phyloP scores from a whole-genome alignment of 1,139 yeast genomes.

The Hanseniaspora gamundiae region DNA sequence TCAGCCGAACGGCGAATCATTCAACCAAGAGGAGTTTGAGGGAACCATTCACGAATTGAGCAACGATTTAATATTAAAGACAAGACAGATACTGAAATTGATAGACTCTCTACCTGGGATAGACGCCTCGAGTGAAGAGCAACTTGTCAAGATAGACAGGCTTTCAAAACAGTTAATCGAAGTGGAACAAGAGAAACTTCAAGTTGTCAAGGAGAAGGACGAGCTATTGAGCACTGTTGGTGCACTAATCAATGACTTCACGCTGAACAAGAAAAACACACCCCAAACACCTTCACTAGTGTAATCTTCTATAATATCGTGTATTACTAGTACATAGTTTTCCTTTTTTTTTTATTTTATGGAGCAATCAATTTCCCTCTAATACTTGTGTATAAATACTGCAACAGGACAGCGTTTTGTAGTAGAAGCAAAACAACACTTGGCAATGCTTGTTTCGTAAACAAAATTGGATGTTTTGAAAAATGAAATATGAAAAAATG shows the following conservation, averaged over 20 bases:
- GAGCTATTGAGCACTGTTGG: constrained; percentile 54
- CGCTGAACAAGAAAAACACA: not conserved
- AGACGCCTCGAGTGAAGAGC: constrained; percentile 70
- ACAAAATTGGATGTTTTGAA: constrained; percentile 41
- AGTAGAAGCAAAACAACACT: constrained; percentile 36
- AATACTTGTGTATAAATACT: not conserved
- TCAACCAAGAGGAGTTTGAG: constrained; percentile 33
- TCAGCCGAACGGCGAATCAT: constrained; percentile 29
- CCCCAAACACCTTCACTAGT: not conserved
- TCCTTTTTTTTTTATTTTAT: not conserved
- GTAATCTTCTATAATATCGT: not conserved
- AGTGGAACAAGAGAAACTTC: constrained; percentile 48
- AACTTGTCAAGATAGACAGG: constrained; percentile 49
- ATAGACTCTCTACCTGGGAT: constrained; percentile 90
- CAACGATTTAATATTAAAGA: constrained; percentile 70
- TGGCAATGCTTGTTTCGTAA: constrained; percentile 41
- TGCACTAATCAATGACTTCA: constrained; percentile 38
- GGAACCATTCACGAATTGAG: constrained; percentile 62
- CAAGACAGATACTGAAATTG: constrained; percentile 74
- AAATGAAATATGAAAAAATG: constrained; percentile 44
- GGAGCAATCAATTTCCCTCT: too few relatives aligned
- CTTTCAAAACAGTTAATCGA: constrained; percentile 51
- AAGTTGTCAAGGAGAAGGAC: constrained; percentile 56
- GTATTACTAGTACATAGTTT: too few relatives aligned
- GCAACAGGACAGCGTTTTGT: not conserved